Conservation (phyloP, 805 yeast genomes). For the Myxozyma vanderwaltii region DNA sequence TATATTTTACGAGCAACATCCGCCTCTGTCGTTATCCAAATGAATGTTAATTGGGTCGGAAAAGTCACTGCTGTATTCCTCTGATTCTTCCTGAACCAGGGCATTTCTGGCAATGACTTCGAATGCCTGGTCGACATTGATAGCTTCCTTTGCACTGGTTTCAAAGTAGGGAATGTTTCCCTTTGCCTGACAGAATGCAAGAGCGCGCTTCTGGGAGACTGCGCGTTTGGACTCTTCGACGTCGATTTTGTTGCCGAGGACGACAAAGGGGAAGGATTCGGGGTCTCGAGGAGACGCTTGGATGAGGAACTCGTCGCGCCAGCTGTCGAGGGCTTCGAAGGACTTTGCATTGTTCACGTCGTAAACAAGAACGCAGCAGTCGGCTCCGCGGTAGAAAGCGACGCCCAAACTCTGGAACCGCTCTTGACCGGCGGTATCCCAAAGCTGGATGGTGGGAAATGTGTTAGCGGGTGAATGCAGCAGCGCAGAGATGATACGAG, state of each 20-base stretch:
- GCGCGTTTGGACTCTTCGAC: conserved; percentile 87
- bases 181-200: conserved; percentile 59
- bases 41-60: conserved; percentile 95
- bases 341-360: conserved; percentile 95
- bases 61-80: conserved; percentile 89
- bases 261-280: conserved; percentile 92
- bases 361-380: conserved; percentile 93
- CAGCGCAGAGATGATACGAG: background rate
- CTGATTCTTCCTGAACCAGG: conserved; percentile 88
- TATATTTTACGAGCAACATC: conserved; percentile 50
- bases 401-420: conserved; percentile 95
- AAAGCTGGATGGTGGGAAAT: conserved; percentile 59
- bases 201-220: conserved; percentile 61
- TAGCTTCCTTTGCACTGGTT: conserved; percentile 96
- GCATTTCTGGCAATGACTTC: conserved; percentile 94
- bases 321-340: conserved; percentile 80
- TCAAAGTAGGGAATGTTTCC: conserved; percentile 91
- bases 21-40: conserved; percentile 75
- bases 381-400: conserved; percentile 97
- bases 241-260: conserved; percentile 92
- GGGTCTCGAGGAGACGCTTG: conserved; percentile 94
- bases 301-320: conserved; percentile 94
- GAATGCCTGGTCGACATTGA: conserved; percentile 92
- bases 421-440: conserved; percentile 99
- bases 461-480: too few species aligned